Evolutionary conservation across 768 basidiomycete species (phyloP), one percentile per base, ranked within the genome.

Genomic region (Lentinus tigrinus): DNA sequence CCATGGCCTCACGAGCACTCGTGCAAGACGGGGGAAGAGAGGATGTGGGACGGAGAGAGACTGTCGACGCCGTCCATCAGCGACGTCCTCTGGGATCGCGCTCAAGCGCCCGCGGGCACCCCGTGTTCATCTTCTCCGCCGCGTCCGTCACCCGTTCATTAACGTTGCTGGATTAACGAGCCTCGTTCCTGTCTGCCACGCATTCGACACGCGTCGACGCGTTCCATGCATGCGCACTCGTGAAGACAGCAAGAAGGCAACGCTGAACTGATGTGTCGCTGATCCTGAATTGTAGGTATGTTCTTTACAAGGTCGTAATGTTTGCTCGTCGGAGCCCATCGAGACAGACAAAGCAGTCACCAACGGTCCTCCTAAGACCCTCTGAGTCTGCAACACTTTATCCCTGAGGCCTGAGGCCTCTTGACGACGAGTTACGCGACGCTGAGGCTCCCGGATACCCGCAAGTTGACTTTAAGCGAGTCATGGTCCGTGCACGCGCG

Each of bases 401-500:
- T n/a, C n/a, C n/a, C n/a, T n/a, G n/a, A 31, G 11, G 31, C 31
- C 6, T 31, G 31, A 31, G 6, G 1, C 31, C 11, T 31, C 31
- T 31, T 11, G 31, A 31, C 31, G 11, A 31, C 31, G 40, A 42
- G 17, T 7, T 42, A 42, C 21, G 40, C 7, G 7, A 42, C 9
- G 17, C n/a, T 42, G 40, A 7, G 40, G 21, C 17, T 7, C 40
- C 9, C 17, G 21, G 40, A n/a, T 21, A 59, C 52, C 58, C 58
- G 58, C 52, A 31, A 19, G 23, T 17, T 44, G 42, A 54, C 13
- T 34, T 47, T 19, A 4, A 19, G 9, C 17, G 39, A 6, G 46
- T 11, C 47, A n/a, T 80, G 83, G 83, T 81, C 82, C 81, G 82
- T 84, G 82, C 83, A 75, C 75, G 28, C 21, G 9, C 7, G 10